These are phyloP conservation scores for Populus euphratica DNA, from an alignment of 345 rosid species.

Conservation along the genomic window DNA sequence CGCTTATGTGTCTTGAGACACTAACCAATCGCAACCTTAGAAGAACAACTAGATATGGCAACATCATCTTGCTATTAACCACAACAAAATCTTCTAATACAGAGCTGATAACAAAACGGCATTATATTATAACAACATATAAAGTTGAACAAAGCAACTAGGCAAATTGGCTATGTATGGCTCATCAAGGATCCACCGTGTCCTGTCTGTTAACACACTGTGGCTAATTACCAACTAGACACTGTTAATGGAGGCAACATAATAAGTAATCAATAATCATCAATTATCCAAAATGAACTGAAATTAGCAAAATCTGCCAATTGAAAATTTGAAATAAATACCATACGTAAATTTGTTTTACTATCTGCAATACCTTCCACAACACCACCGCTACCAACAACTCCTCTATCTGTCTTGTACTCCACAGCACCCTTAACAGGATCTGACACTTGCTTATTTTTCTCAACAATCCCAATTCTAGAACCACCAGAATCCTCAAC, in stretches of 20 bases:
- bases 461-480: background rate
- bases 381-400: conserved; percentile 5
- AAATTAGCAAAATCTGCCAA: background rate
- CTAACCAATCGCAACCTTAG: background rate
- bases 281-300: background rate
- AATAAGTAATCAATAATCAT: too few species aligned
- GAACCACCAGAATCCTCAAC: conserved; percentile 7
- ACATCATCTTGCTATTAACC: background rate
- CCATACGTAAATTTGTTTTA: conserved; percentile 33
- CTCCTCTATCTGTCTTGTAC: conserved; percentile 37
- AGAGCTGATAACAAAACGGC: too few species aligned
- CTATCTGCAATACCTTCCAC: conserved; percentile 11
- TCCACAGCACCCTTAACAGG: conserved; percentile 42
- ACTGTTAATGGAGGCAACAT: too few species aligned
- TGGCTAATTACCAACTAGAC: too few species aligned
- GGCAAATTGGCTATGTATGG: background rate
- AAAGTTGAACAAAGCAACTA: background rate
- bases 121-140: too few species aligned
- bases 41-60: background rate
- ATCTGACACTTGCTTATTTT: conserved; percentile 23
- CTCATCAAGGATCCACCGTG: too few species aligned
- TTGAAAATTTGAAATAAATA: background rate
- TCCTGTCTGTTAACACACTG: too few species aligned
- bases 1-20: too few species aligned
- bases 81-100: too few species aligned